Conservation (phyloP, 2,329 filamentous ascomycete genomes). For the Penicillium sp. region DNA sequence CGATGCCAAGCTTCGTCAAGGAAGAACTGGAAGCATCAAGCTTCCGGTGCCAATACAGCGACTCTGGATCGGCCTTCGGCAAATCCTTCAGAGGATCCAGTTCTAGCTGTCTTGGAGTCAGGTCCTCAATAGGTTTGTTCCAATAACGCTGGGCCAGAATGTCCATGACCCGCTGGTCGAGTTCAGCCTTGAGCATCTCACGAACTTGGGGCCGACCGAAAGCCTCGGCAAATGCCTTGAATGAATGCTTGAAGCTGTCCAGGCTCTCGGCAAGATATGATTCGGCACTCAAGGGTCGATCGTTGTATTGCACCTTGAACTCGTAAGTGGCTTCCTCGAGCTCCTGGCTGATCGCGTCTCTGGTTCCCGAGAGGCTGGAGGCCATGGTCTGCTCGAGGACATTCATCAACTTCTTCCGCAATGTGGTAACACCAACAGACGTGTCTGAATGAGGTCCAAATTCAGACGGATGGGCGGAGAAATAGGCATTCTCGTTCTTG, state of each 20-base stretch:
- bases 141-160: conserved; percentile 91
- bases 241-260: conserved; percentile 96
- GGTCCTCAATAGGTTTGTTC: conserved; percentile 91
- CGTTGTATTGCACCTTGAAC: conserved; percentile 99
- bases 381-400: conserved; percentile 98
- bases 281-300: conserved; percentile 89
- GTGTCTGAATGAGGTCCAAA: conserved; percentile 75
- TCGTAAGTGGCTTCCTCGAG: conserved; percentile 96
- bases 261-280: conserved; percentile 95
- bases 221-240: conserved; percentile 86
- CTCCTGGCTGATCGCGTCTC: conserved; percentile 90
- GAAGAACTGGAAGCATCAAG: conserved; percentile 89
- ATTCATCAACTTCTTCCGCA: conserved; percentile 95
- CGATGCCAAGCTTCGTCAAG: conserved; percentile 91
- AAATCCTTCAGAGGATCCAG: conserved; percentile 74
- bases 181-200: conserved; percentile 83
- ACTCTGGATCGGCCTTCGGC: conserved; percentile 80
- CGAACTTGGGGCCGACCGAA: conserved; percentile 91
- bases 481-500: conserved; percentile 86
- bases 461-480: conserved; percentile 77
- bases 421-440: conserved; percentile 76
- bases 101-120: conserved; percentile 67
- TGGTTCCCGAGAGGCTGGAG: conserved; percentile 81
- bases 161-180: conserved; percentile 94
- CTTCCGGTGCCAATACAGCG: conserved; percentile 89